Evolutionary conservation across 2,329 filamentous ascomycete species (phyloP).

Genomic region (Phaeosphaeriaceae sp.): DNA sequence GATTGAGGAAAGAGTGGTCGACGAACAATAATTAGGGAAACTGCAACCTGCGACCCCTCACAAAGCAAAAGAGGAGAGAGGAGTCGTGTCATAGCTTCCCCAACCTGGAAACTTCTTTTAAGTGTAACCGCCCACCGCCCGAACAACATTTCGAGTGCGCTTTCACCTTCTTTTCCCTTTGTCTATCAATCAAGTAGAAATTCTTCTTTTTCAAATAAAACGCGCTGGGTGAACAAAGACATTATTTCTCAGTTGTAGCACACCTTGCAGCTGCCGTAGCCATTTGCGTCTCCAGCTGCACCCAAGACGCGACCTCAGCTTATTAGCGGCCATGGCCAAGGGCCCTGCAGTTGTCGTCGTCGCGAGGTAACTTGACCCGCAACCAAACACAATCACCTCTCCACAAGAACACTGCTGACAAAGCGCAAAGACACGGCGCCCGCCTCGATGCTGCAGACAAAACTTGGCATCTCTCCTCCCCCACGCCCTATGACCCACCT

Average conservation of each 20-base stretch:
- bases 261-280: too few relatives aligned
- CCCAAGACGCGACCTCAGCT: constrained; percentile 18
- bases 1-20: constrained; percentile 2
- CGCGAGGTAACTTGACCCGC: constrained; percentile 49
- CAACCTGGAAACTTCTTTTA: constrained; percentile 20
- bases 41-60: constrained; percentile 8
- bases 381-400: constrained; percentile 1
- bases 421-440: constrained; percentile 74
- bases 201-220: background rate
- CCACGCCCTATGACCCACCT: constrained; percentile 93
- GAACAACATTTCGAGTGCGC: constrained; percentile 3
- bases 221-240: background rate
- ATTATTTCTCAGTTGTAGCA: constrained; percentile 5
- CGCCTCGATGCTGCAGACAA: constrained; percentile 94
- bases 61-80: constrained; percentile 6
- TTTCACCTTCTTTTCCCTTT: too few relatives aligned
- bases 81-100: constrained; percentile 31
- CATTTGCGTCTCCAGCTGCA: constrained; percentile 11
- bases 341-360: constrained; percentile 58
- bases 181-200: background rate
- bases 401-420: constrained; percentile 19
- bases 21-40: background rate
- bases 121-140: constrained; percentile 11
- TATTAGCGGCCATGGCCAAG: constrained; percentile 48
- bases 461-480: constrained; percentile 91